Evolutionary conservation across 768 basidiomycete genomes (phyloP).

Genomic region (Leccinum boreale): DNA sequence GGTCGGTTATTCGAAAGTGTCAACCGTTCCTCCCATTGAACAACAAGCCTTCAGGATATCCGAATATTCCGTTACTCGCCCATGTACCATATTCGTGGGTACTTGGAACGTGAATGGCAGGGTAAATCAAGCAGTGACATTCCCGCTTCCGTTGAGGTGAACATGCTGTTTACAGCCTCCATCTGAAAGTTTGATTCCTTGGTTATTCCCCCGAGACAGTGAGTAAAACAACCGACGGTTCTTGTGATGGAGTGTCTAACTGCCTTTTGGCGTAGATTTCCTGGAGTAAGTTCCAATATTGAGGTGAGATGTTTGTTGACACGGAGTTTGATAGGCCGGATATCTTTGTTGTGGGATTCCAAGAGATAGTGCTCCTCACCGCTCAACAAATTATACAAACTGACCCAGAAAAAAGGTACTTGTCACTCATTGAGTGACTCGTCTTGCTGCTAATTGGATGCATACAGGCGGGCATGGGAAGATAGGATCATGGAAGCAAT

Average conservation of each 20-base stretch:
- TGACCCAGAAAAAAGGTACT: constrained; percentile 88
- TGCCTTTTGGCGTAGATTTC: constrained; percentile 10
- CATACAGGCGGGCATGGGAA: constrained; percentile 83
- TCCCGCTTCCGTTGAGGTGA: constrained; percentile 6
- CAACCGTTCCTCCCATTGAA: not conserved
- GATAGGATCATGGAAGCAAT: constrained; percentile 74
- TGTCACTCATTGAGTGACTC: not conserved
- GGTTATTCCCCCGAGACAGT: constrained; percentile 88
- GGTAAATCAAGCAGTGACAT: constrained; percentile 40
- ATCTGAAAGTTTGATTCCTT: constrained; percentile 79
- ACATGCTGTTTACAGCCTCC: constrained; percentile 47
- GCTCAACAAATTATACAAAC: constrained; percentile 96
- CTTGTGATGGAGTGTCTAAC: not conserved
- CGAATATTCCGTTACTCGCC: constrained; percentile 80
- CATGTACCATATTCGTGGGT: constrained; percentile 77
- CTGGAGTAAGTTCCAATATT: constrained; percentile 13
- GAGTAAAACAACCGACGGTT: constrained; percentile 26
- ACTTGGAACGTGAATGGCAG: constrained; percentile 97
- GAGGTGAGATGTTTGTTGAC: constrained; percentile 24
- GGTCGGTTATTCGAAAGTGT: constrained; percentile 41
- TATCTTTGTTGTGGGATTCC: constrained; percentile 87
- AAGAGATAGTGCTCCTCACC: constrained; percentile 97
- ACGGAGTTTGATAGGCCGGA: constrained; percentile 58
- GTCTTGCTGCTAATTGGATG: not conserved
- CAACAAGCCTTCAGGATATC: constrained; percentile 43